Conservation (phyloP, 1,139 yeast genomes). For the Lodderomyces metapsilosis region DNA sequence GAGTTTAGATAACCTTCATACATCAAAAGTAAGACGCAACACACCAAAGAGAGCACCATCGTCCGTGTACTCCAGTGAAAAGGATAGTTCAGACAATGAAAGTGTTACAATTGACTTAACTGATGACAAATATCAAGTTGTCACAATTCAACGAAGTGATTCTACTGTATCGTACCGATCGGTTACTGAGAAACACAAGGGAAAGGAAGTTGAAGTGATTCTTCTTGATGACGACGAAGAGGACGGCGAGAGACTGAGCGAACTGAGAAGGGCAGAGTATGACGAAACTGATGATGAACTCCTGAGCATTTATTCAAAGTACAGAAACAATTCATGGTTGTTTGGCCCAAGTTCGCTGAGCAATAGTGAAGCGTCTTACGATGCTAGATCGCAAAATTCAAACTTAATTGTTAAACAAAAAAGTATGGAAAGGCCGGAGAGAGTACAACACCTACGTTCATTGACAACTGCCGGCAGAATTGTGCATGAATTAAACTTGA, state of each 20-base stretch:
- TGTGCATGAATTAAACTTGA: slow-evolving; percentile 3
- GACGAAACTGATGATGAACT: slow-evolving; percentile 30
- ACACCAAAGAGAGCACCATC: slow-evolving; percentile 12
- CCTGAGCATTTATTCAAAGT: slow-evolving; percentile 45
- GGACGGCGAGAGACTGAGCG: slow-evolving; percentile 27
- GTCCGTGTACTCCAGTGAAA: background rate
- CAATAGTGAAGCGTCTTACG: background rate
- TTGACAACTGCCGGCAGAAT: slow-evolving; percentile 1
- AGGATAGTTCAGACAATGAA: slow-evolving; percentile 24
- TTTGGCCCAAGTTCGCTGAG: slow-evolving; percentile 14
- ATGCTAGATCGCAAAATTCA: background rate
- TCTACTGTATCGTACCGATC: slow-evolving; percentile 39
- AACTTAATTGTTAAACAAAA: background rate
- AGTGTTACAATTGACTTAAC: slow-evolving; percentile 46
- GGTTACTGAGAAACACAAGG: slow-evolving; percentile 40
- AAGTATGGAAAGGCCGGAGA: background rate
- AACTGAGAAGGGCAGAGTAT: slow-evolving; percentile 1
- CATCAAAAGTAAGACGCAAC: background rate
- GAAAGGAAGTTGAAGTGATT: slow-evolving; percentile 47
- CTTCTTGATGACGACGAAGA: slow-evolving; percentile 39
- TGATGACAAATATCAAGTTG: slow-evolving; percentile 38
- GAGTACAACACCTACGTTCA: background rate
- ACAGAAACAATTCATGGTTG: slow-evolving; percentile 31
- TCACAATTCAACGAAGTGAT: slow-evolving; percentile 34
- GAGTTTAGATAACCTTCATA: background rate